Conservation (phyloP, 352 stramenopile species). For the Phytophthora multivora region DNA sequence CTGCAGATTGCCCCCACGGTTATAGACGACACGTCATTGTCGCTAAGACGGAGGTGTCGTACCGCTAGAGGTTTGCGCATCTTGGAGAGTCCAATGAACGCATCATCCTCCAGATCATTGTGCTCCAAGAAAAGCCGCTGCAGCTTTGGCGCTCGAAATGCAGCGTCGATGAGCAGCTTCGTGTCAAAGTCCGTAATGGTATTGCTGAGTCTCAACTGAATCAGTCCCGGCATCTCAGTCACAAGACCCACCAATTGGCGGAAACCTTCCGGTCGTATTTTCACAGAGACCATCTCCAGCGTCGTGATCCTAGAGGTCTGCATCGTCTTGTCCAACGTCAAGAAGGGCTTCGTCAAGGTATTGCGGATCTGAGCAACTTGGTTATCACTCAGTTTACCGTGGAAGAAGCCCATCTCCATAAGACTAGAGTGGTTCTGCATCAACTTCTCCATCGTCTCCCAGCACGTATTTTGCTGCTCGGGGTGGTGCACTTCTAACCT, state of each 20-base stretch:
- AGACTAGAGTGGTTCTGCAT: constrained; percentile 42
- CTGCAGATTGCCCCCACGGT: constrained; percentile 53
- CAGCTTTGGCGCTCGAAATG: constrained; percentile 42
- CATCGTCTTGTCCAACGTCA: constrained; percentile 17
- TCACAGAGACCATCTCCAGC: constrained; percentile 77
- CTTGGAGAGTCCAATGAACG: constrained; percentile 44
- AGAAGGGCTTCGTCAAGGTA: constrained; percentile 21
- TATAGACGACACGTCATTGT: constrained; percentile 60
- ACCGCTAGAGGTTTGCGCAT: constrained; percentile 34
- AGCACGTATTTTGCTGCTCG: constrained; percentile 63
- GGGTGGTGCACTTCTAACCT: constrained; percentile 79
- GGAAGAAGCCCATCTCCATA: constrained; percentile 67
- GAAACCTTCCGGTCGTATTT: constrained; percentile 50
- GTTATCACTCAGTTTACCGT: constrained; percentile 60
- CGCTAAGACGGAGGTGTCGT: constrained; percentile 53
- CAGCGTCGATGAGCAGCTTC: constrained; percentile 45
- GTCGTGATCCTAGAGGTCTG: constrained; percentile 30
- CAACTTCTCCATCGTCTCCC: constrained; percentile 41
- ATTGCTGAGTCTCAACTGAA: constrained; percentile 60
- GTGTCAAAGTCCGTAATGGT: constrained; percentile 68
- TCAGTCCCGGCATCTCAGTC: constrained; percentile 36
- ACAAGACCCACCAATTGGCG: constrained; percentile 56
- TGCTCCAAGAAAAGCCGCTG: constrained; percentile 70
- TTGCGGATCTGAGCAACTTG: constrained; percentile 48
- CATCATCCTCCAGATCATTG: constrained; percentile 77